phyloP scores from a whole-genome alignment of 805 yeast genomes.

The Pichia cephalocereana region DNA sequence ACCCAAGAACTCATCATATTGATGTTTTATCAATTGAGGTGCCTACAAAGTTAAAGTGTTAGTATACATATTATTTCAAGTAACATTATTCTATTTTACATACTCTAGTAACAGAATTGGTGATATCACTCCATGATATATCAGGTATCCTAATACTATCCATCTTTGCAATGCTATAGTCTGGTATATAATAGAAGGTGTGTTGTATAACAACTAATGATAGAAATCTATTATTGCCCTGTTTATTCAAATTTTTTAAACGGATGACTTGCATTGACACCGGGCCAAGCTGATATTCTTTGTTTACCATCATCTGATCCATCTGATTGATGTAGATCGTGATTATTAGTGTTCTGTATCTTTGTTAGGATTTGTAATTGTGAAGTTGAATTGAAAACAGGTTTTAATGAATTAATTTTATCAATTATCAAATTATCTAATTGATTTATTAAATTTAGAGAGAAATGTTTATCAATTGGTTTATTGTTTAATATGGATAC shows the following conservation, averaged over 20 bases:
- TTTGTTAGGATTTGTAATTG: slow-evolving; percentile 11
- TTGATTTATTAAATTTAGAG: slow-evolving; percentile 31
- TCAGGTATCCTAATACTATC: slow-evolving; percentile 13
- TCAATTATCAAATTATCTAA: slow-evolving; percentile 21
- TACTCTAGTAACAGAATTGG: slow-evolving; percentile 20
- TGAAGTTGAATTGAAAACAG: neutral
- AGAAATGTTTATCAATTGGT: slow-evolving; percentile 47
- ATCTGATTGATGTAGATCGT: slow-evolving; percentile 3
- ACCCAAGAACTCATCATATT: neutral
- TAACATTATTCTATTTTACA: neutral
- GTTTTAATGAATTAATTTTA: slow-evolving; percentile 16
- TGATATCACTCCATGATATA: slow-evolving; percentile 22
- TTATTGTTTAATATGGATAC: slow-evolving; percentile 33
- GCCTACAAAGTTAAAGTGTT: slow-evolving; percentile 3
- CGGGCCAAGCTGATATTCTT: slow-evolving; percentile 52
- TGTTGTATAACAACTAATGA: too few species aligned
- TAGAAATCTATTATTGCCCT: neutral
- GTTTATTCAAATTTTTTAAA: neutral
- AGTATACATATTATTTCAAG: too few species aligned
- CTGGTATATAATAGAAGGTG: too few species aligned
- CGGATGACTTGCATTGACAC: slow-evolving; percentile 60
- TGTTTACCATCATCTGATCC: slow-evolving; percentile 11
- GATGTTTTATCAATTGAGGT: slow-evolving; percentile 10
- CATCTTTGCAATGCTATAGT: neutral
- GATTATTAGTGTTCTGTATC: slow-evolving; percentile 3